Percentiles rank a stretch among this genome's conserved stretches.
These are phyloP conservation scores for Chaetomium cochliodes DNA, from an alignment of 495 filamentous ascomycete species.

Conservation along the genomic window DNA sequence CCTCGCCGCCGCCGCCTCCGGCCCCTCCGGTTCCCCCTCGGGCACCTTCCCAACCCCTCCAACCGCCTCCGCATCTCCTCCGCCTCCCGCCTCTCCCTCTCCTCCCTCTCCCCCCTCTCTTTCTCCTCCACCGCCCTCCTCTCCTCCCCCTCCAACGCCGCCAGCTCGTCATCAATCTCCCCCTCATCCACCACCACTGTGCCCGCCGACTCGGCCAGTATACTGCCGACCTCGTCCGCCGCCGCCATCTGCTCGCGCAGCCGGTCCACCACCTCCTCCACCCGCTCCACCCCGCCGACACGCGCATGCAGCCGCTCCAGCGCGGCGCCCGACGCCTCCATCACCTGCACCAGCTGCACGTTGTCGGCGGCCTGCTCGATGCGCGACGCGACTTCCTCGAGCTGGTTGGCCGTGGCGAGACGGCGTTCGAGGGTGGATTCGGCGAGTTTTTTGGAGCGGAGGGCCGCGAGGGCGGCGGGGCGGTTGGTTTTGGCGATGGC, in stretches of 20 bases:
- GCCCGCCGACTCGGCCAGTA: conserved; percentile 60
- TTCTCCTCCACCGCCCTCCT: conserved; percentile 44
- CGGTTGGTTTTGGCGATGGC: conserved; percentile 69
- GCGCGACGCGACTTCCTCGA: conserved; percentile 74
- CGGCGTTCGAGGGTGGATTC: conserved; percentile 69
- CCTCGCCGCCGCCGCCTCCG: no score
- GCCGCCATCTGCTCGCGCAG: conserved; percentile 76
- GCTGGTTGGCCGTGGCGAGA: conserved; percentile 67
- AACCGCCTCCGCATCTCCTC: conserved; percentile 36
- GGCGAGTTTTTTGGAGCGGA: conserved; percentile 78
- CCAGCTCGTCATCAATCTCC: conserved; percentile 87
- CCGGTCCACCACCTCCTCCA: conserved; percentile 70
- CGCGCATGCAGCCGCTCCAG: conserved; percentile 70
- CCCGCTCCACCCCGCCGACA: conserved; percentile 72
- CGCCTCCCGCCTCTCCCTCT: conserved; percentile 32
- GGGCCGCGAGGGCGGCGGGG: conserved; percentile 67
- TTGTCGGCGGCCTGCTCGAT: conserved; percentile 86
- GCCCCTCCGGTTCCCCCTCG: conserved; percentile 16
- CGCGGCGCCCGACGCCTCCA: conserved; percentile 72
- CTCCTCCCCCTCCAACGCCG: conserved; percentile 65
- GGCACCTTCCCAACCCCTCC: conserved; percentile 44
- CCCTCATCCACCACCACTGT: conserved; percentile 65
- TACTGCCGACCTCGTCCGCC: conserved; percentile 76
- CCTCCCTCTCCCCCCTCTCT: conserved; percentile 26
- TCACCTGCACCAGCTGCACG: conserved; percentile 72